Conservation (phyloP, 495 filamentous ascomycete species). For the Annulohypoxylon stygium region DNA sequence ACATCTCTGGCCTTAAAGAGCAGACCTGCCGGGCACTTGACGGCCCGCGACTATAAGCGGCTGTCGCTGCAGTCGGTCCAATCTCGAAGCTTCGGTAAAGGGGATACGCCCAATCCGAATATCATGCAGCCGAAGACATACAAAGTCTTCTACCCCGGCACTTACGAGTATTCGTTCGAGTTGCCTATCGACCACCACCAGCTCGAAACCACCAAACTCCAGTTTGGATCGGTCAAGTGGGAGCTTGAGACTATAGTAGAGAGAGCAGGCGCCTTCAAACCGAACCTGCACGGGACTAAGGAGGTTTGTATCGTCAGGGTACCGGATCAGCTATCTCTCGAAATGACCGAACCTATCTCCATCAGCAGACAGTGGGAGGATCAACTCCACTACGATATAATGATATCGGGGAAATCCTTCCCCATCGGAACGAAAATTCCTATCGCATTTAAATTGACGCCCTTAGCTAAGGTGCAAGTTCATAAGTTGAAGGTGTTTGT, state of each 20-base stretch:
- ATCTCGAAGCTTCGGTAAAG: slow-evolving; percentile 88
- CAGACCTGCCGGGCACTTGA: slow-evolving; percentile 51
- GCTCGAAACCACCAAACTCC: slow-evolving; percentile 91
- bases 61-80: slow-evolving; percentile 84
- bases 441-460: slow-evolving; percentile 97
- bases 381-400: slow-evolving; percentile 97
- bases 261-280: slow-evolving; percentile 90
- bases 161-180: slow-evolving; percentile 95
- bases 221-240: slow-evolving; percentile 89
- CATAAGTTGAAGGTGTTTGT: slow-evolving; percentile 96
- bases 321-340: slow-evolving; percentile 90
- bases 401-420: slow-evolving; percentile 98
- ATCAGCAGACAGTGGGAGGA: slow-evolving; percentile 98
- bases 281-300: slow-evolving; percentile 85
- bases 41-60: slow-evolving; percentile 65
- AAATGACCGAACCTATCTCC: slow-evolving; percentile 95
- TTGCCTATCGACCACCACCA: slow-evolving; percentile 92
- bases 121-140: slow-evolving; percentile 88
- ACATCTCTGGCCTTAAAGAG: slow-evolving; percentile 47
- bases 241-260: slow-evolving; percentile 90
- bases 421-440: slow-evolving; percentile 92
- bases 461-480: slow-evolving; percentile 94
- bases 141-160: slow-evolving; percentile 88
- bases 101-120: slow-evolving; percentile 71
- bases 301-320: slow-evolving; percentile 90